phyloP scores from a whole-genome alignment of 192 early-diverging fungal genomes.

The Mortierella alpina region DNA sequence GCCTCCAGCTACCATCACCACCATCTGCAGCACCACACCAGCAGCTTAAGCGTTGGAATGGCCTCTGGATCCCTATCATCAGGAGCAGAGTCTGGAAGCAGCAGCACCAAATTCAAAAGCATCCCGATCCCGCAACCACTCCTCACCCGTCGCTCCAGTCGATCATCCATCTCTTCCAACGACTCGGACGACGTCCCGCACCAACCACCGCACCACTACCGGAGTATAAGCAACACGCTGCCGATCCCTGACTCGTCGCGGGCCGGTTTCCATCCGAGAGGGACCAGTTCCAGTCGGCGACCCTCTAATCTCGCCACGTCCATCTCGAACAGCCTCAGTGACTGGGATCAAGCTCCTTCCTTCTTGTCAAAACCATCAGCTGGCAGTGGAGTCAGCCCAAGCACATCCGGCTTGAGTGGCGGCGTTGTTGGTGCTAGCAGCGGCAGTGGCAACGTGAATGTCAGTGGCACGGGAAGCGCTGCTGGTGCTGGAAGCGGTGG shows the following conservation, averaged over 20 bases:
- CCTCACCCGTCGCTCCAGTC: conserved; percentile 48
- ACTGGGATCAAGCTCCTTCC: conserved; percentile 44
- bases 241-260: conserved; percentile 46
- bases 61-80: conserved; percentile 20
- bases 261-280: conserved; percentile 14
- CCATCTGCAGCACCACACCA: conserved; percentile 14
- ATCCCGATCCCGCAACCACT: conserved; percentile 53
- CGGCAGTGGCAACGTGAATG: conserved; percentile 40
- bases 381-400: conserved; percentile 12
- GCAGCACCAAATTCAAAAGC: conserved; percentile 48
- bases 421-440: conserved; percentile 23
- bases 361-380: conserved; percentile 13
- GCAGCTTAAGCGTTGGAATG: conserved; percentile 12
- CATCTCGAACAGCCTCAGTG: conserved; percentile 44
- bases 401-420: conserved; percentile 5
- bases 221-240: conserved; percentile 18
- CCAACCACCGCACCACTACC: conserved; percentile 39
- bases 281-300: conserved; percentile 25
- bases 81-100: conserved; percentile 24
- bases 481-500: conserved; percentile 30
- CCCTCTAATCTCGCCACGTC: conserved; percentile 49
- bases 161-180: conserved; percentile 46
- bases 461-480: conserved; percentile 24
- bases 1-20: conserved; percentile 20
- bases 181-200: conserved; percentile 41